These are phyloP conservation scores for Goffeauzyma gilvescens DNA, from an alignment of 768 basidiomycete species.

Conservation along the genomic window DNA sequence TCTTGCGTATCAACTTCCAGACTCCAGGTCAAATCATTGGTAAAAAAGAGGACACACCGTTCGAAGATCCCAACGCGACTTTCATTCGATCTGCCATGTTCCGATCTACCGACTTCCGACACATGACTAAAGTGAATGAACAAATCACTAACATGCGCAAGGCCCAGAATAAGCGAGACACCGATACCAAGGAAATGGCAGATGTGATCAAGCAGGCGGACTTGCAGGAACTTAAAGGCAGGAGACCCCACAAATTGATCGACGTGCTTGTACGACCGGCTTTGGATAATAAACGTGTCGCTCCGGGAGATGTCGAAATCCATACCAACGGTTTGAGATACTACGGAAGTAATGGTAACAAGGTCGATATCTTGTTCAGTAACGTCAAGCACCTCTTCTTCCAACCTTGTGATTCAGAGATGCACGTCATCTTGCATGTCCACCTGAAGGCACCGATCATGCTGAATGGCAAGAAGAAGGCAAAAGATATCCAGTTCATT, in stretches of 20 bases:
- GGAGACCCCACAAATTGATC: constrained; percentile 63
- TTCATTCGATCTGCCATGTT: constrained; percentile 92
- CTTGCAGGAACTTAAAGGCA: constrained; percentile 69
- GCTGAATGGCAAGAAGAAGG: constrained; percentile 87
- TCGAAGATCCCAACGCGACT: constrained; percentile 88
- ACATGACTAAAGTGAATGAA: constrained; percentile 71
- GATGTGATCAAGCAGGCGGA: constrained; percentile 91
- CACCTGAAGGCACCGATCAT: constrained; percentile 91
- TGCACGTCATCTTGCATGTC: constrained; percentile 81
- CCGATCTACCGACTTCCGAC: constrained; percentile 70
- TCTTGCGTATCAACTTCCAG: constrained; percentile 91
- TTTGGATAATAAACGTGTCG: constrained; percentile 68
- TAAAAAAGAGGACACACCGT: constrained; percentile 82
- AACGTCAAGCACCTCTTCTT: constrained; percentile 98
- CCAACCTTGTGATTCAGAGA: constrained; percentile 92
- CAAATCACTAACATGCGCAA: constrained; percentile 92
- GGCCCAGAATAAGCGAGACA: constrained; percentile 88
- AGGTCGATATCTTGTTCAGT: constrained; percentile 80
- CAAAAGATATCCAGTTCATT: constrained; percentile 96
- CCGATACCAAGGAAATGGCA: constrained; percentile 94
- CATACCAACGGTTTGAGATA: constrained; percentile 94
- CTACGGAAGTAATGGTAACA: constrained; percentile 68
- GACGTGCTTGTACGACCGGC: constrained; percentile 89
- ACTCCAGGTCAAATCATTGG: constrained; percentile 93
- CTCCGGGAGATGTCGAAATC: constrained; percentile 94